Conservation (phyloP, 805 yeast genomes). For the Lipomyces mesembrius region DNA sequence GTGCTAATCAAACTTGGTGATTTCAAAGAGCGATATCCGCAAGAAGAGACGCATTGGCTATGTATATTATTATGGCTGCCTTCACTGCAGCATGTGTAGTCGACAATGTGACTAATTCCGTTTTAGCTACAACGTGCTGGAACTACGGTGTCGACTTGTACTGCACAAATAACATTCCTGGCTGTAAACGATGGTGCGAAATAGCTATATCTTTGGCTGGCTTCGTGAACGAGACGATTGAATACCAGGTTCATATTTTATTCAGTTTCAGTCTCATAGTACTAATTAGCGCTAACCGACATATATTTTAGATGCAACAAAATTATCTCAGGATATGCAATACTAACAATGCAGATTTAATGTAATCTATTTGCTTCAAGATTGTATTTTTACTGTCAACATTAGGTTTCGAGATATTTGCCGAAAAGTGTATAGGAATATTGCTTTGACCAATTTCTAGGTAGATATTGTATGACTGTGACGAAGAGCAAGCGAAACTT, state of each 20-base stretch:
- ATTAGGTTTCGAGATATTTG: not conserved
- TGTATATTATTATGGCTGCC: not conserved
- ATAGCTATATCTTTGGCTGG: conserved; percentile 28
- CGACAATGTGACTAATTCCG: not conserved
- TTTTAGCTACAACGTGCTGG: conserved; percentile 30
- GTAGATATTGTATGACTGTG: not conserved
- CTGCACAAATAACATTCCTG: conserved; percentile 16
- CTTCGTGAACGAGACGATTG: conserved; percentile 15
- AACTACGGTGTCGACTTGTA: conserved; percentile 32
- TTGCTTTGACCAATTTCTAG: not conserved
- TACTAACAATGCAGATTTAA: not conserved
- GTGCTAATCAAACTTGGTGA: conserved; percentile 18
- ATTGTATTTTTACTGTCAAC: conserved; percentile 1
- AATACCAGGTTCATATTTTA: conserved; percentile 13
- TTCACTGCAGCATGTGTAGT: not conserved
- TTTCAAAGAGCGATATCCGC: conserved; percentile 8
- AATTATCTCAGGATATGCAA: conserved; percentile 19
- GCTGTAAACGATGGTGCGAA: conserved; percentile 31
- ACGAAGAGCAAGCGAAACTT: not conserved
- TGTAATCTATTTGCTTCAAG: conserved; percentile 1
- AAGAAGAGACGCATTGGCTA: conserved; percentile 7
- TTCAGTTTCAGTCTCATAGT: not conserved
- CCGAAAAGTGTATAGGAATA: not conserved
- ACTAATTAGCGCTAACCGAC: not conserved
- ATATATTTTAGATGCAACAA: conserved; percentile 20